phyloP scores from a whole-genome alignment of 2,329 filamentous ascomycete genomes.

The Chalaropsis thielavioides region DNA sequence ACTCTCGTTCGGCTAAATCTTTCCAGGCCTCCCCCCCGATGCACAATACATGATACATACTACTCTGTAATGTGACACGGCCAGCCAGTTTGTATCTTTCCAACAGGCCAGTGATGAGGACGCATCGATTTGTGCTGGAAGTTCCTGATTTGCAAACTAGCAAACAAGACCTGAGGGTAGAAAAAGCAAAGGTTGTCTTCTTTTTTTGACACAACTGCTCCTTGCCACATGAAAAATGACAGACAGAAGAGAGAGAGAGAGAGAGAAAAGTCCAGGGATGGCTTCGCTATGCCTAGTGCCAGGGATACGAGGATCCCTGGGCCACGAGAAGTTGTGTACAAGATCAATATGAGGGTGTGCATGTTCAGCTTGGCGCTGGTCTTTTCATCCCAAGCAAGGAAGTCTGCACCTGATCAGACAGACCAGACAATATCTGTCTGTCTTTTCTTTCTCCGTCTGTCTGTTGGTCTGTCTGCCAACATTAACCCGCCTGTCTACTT shows the following conservation, averaged over 20 bases:
- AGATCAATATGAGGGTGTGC: neutral
- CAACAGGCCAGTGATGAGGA: neutral
- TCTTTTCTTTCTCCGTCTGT: no score
- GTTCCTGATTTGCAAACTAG: neutral
- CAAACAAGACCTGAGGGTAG: neutral
- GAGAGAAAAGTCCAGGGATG: neutral
- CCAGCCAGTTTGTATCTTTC: neutral
- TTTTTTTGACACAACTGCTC: neutral
- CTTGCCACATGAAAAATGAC: neutral
- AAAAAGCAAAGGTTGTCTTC: neutral
- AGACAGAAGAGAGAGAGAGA: neutral
- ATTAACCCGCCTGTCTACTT: no score
- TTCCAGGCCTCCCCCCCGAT: neutral
- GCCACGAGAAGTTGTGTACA: neutral
- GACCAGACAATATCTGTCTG: no score
- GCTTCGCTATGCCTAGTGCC: no score
- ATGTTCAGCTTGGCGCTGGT: neutral
- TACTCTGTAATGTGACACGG: neutral
- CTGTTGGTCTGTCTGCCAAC: no score
- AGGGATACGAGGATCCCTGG: neutral
- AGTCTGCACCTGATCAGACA: neutral
- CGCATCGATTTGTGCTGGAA: neutral
- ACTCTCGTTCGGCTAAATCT: neutral
- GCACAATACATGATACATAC: neutral
- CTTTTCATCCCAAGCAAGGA: neutral